phyloP scores from a whole-genome alignment of 768 basidiomycete species.

The Lyophyllum shimeji region DNA sequence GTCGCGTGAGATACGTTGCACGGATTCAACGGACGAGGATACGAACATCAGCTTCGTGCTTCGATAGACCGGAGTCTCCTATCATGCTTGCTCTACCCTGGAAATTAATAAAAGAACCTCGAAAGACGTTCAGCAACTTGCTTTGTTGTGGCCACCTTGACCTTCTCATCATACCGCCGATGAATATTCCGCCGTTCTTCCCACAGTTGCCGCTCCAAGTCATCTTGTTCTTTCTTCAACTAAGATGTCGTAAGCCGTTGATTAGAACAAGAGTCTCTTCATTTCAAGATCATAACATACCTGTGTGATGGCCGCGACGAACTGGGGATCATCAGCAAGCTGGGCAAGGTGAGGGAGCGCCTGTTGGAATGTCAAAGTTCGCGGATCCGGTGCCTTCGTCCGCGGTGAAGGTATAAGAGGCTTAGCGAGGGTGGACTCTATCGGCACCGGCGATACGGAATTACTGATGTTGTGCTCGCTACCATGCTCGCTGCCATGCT shows the following conservation, averaged over 20 bases:
- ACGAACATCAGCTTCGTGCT: constrained; percentile 64
- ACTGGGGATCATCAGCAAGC: constrained; percentile 52
- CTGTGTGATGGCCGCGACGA: constrained; percentile 50
- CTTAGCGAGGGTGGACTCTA: constrained; percentile 2
- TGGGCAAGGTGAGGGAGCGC: constrained; percentile 64
- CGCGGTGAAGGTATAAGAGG: background rate
- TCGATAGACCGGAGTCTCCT: constrained; percentile 55
- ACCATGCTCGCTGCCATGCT: background rate
- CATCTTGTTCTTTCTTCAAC: constrained; percentile 73
- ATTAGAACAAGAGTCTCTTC: background rate
- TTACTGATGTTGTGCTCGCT: background rate
- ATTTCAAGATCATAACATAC: constrained; percentile 31
- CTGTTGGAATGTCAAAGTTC: constrained; percentile 62
- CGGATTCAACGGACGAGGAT: background rate
- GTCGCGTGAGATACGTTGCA: constrained; percentile 1
- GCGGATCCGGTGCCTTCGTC: constrained; percentile 38
- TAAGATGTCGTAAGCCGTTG: constrained; percentile 23
- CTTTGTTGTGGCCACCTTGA: constrained; percentile 69
- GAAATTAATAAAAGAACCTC: background rate
- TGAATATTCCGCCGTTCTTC: constrained; percentile 63
- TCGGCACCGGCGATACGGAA: constrained; percentile 4
- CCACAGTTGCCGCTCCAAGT: constrained; percentile 68
- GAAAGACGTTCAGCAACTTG: constrained; percentile 29
- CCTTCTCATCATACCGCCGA: constrained; percentile 67
- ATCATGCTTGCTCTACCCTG: constrained; percentile 62